Percentiles rank a stretch among this genome's conserved stretches.
Evolutionary conservation across 257 asterid genomes (phyloP).

Genomic region (Craterostigma plantagineum): DNA sequence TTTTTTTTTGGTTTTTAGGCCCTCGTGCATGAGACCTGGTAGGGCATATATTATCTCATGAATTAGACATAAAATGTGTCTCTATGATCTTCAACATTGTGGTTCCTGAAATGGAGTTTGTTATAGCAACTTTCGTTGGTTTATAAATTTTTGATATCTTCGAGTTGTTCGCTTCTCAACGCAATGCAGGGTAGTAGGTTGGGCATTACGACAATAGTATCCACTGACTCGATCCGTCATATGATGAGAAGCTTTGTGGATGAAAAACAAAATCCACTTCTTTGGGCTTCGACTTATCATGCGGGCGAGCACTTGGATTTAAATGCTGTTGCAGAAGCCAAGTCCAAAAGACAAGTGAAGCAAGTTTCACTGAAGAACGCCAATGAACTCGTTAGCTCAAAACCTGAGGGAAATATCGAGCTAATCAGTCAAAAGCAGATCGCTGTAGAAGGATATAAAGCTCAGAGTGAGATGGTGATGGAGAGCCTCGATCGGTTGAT

Average conservation of each 20-base stretch:
- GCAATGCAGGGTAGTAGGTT: conserved; percentile 94
- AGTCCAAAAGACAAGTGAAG: conserved; percentile 76
- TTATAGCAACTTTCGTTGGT: too few species aligned
- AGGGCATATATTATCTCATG: too few species aligned
- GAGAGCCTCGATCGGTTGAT: conserved; percentile 95
- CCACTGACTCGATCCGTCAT: conserved; percentile 95
- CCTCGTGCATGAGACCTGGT: too few species aligned
- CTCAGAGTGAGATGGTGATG: conserved; percentile 99
- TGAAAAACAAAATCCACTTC: conserved; percentile 80
- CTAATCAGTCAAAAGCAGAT: conserved; percentile 67
- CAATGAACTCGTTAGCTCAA: conserved; percentile 24
- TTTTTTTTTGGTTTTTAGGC: conserved; percentile 7
- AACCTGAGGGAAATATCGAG: conserved; percentile 39
- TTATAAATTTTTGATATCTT: background rate
- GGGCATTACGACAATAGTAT: conserved; percentile 86
- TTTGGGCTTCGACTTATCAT: conserved; percentile 98
- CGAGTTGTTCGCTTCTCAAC: conserved; percentile 4
- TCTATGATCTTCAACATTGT: too few species aligned
- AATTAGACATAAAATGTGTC: too few species aligned
- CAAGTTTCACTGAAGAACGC: conserved; percentile 26
- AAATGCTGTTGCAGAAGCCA: conserved; percentile 78
- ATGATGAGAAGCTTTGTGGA: conserved; percentile 98
- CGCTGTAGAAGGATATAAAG: conserved; percentile 96
- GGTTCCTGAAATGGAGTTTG: too few species aligned
- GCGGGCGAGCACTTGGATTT: conserved; percentile 95